These are phyloP conservation scores for Penicillium dipodomyicola DNA, from an alignment of 495 filamentous ascomycete species.

Conservation along the genomic window DNA sequence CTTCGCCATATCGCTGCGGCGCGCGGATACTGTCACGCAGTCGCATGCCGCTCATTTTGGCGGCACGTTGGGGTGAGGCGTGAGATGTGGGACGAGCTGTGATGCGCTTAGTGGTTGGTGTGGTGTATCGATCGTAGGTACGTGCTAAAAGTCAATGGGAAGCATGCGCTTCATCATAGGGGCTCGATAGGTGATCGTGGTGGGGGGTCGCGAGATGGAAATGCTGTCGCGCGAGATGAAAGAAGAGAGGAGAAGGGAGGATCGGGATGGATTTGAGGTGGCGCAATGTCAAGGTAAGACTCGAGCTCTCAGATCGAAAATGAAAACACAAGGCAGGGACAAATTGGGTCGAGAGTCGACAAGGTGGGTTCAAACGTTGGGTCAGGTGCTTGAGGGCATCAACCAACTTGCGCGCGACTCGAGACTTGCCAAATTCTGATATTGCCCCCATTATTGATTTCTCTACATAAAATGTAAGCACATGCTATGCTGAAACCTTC, in stretches of 20 bases:
- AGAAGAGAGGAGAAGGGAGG: neutral
- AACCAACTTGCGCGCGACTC: neutral
- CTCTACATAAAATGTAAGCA: neutral
- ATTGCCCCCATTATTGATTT: neutral
- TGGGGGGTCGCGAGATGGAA: neutral
- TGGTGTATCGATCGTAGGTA: neutral
- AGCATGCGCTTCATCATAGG: neutral
- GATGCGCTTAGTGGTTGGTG: neutral
- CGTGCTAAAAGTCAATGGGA: neutral
- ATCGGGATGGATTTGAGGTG: neutral
- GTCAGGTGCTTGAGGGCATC: neutral
- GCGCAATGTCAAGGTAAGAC: neutral
- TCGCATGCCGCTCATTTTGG: conserved; percentile 18
- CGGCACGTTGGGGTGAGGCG: neutral
- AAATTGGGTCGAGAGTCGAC: neutral
- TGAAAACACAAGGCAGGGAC: neutral
- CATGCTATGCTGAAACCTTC: neutral
- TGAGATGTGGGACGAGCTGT: neutral
- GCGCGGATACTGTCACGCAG: conserved; percentile 24
- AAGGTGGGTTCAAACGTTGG: neutral
- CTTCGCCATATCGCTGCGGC: conserved; percentile 19
- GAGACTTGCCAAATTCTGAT: neutral
- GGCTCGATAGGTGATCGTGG: neutral
- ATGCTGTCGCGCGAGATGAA: neutral
- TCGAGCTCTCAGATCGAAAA: neutral